Conservation (phyloP, 371 early-diverging fungal species). For the Mortierella sp. region DNA sequence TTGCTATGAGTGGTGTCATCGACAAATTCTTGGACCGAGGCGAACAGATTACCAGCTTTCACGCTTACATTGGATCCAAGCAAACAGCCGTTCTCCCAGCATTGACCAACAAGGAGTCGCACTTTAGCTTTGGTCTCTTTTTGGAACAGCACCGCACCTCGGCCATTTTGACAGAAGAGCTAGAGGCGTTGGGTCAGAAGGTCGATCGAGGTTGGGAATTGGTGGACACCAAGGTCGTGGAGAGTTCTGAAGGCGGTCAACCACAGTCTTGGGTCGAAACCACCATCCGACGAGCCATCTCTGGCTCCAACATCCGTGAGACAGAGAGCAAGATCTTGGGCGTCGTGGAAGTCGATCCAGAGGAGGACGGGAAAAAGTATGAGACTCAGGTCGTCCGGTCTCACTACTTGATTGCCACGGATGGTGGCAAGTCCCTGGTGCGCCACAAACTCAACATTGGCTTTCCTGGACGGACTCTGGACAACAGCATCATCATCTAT, state of each 20-base stretch:
- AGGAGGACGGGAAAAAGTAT: constrained; percentile 15
- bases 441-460: constrained; percentile 48
- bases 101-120: constrained; percentile 28
- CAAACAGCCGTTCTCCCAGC: constrained; percentile 14
- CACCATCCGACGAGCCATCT: constrained; percentile 19
- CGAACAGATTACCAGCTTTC: constrained; percentile 12
- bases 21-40: constrained; percentile 31
- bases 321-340: constrained; percentile 38
- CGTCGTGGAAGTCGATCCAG: constrained; percentile 14
- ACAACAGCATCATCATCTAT: constrained; percentile 30
- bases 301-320: constrained; percentile 18
- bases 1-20: constrained; percentile 35
- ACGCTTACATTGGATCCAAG: constrained; percentile 31
- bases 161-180: constrained; percentile 18
- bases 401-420: constrained; percentile 53
- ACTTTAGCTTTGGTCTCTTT: constrained; percentile 35
- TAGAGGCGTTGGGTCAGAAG: constrained; percentile 22
- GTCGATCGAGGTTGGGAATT: constrained; percentile 51
- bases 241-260: background rate
- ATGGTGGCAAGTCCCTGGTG: constrained; percentile 53
- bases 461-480: constrained; percentile 48
- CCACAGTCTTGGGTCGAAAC: constrained; percentile 25
- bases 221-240: constrained; percentile 38
- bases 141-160: constrained; percentile 27
- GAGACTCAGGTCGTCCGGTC: constrained; percentile 28